A percentile compares a stretch with the other conserved stretches of the same genome.
These are phyloP conservation scores for Aspergillus sp. DNA, from an alignment of 2,329 filamentous ascomycete species.

Conservation along the genomic window DNA sequence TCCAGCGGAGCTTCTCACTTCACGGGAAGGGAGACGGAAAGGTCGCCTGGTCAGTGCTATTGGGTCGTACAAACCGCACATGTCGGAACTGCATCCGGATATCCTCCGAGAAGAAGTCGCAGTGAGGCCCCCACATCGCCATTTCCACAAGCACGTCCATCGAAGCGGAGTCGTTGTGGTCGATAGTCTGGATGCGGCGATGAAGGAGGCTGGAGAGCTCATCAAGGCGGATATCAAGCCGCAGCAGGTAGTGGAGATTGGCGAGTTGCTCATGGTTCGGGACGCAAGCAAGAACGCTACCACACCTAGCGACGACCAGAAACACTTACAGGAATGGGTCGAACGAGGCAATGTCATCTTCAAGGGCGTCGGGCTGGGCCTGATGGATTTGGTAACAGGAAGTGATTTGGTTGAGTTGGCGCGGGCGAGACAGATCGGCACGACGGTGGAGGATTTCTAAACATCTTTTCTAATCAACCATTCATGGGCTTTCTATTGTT, in stretches of 20 bases:
- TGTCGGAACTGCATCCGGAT: slow-evolving; percentile 82
- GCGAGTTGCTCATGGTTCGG: slow-evolving; percentile 74
- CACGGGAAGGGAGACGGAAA: slow-evolving; percentile 50
- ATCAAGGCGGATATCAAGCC: slow-evolving; percentile 75
- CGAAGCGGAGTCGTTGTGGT: slow-evolving; percentile 65
- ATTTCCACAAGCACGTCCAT: slow-evolving; percentile 56
- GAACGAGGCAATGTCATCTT: slow-evolving; percentile 69
- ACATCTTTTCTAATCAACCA: slow-evolving; percentile 4
- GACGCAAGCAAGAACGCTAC: slow-evolving; percentile 46
- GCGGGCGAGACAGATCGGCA: slow-evolving; percentile 60
- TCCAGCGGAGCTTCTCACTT: slow-evolving; percentile 72
- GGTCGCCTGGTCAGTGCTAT: slow-evolving; percentile 50
- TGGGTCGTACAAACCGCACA: slow-evolving; percentile 65
- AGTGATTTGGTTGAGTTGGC: slow-evolving; percentile 62
- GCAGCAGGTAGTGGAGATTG: slow-evolving; percentile 81
- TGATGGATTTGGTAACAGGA: slow-evolving; percentile 71
- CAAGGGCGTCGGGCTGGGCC: slow-evolving; percentile 69
- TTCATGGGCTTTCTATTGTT: slow-evolving; percentile 8
- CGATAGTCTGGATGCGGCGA: slow-evolving; percentile 74
- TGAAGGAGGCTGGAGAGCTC: slow-evolving; percentile 85
- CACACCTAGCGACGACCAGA: slow-evolving; percentile 36
- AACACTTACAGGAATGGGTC: slow-evolving; percentile 62
- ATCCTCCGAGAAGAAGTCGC: slow-evolving; percentile 69
- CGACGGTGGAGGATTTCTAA: slow-evolving; percentile 49
- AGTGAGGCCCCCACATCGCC: slow-evolving; percentile 48